Conservation (phyloP, 2,329 filamentous ascomycete genomes). For the Colletotrichum sp. region DNA sequence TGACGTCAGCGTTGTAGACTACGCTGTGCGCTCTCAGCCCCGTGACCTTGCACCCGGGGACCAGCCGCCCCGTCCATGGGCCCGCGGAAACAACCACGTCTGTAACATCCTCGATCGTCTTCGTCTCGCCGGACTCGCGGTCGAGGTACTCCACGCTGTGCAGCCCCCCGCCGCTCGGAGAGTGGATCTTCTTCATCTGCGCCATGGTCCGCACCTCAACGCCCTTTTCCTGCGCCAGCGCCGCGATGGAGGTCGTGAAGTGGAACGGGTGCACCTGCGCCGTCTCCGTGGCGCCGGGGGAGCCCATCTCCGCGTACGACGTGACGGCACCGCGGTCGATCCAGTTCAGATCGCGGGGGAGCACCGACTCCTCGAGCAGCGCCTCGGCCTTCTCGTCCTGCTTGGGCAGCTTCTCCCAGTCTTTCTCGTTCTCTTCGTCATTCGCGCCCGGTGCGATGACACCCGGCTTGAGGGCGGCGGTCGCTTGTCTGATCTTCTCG, state of each 20-base stretch:
- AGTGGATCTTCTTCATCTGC: constrained; percentile 70
- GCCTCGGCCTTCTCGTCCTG: constrained; percentile 54
- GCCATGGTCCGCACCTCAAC: constrained; percentile 70
- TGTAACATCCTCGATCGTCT: constrained; percentile 49
- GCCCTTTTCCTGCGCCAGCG: constrained; percentile 73
- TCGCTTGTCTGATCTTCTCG: constrained; percentile 29
- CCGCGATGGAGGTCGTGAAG: constrained; percentile 86
- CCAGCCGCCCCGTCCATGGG: constrained; percentile 66
- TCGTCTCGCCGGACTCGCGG: constrained; percentile 40
- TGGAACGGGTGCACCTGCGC: constrained; percentile 93
- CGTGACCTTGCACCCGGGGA: constrained; percentile 63
- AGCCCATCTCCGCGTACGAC: constrained; percentile 83
- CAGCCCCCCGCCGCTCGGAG: constrained; percentile 30
- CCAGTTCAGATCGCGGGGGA: constrained; percentile 87
- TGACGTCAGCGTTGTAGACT: constrained; percentile 68
- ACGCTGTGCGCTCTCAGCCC: constrained; percentile 69
- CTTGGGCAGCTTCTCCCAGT: constrained; percentile 68
- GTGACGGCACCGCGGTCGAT: constrained; percentile 70
- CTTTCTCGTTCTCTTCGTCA: constrained; percentile 38
- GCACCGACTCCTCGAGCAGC: constrained; percentile 58
- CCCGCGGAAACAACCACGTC: constrained; percentile 63
- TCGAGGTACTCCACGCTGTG: constrained; percentile 66
- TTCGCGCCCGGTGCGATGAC: constrained; percentile 2
- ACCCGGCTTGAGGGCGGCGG: constrained; percentile 19
- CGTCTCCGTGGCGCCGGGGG: constrained; percentile 71